Evolutionary conservation across 768 basidiomycete genomes (phyloP).

Genomic region (Pleurotus ostreatus): DNA sequence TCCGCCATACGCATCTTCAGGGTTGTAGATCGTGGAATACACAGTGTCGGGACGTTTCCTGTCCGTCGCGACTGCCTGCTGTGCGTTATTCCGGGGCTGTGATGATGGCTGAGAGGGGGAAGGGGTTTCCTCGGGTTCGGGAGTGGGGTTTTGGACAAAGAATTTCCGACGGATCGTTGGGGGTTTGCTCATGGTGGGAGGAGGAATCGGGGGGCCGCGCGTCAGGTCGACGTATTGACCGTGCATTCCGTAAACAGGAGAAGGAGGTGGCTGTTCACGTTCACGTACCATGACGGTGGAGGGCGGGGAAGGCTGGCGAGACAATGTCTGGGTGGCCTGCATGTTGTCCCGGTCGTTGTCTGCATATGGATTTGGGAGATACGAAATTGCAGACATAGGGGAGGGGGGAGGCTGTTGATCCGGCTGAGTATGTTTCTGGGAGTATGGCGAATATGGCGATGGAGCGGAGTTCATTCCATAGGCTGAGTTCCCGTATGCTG

Average conservation of each 20-base stretch:
- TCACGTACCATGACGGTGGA: not conserved
- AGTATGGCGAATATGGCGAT: not conserved
- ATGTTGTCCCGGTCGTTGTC: not conserved
- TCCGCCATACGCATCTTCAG: slow-evolving; percentile 50
- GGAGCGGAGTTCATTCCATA: not conserved
- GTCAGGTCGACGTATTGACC: slow-evolving; percentile 1
- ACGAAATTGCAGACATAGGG: not conserved
- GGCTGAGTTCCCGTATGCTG: not conserved
- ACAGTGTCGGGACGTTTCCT: slow-evolving; percentile 32
- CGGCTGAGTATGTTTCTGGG: not conserved
- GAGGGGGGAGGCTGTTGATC: not conserved
- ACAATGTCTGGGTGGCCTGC: not conserved
- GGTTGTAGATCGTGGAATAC: slow-evolving; percentile 30
- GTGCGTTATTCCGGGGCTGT: not conserved
- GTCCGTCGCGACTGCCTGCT: not conserved
- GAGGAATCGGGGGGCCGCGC: not conserved
- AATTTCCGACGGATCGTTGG: not conserved
- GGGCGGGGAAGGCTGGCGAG: slow-evolving; percentile 1
- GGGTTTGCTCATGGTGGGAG: not conserved
- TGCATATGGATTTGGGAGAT: slow-evolving; percentile 1
- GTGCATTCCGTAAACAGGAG: slow-evolving; percentile 2
- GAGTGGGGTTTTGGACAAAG: not conserved
- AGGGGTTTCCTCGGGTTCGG: not conserved
- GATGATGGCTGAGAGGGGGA: not conserved
- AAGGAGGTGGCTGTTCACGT: not conserved